A percentile compares a stretch with the other conserved stretches of the same genome.
Conservation (phyloP, 2,329 filamentous ascomycete genomes). For the Cordyceps cateniannulata region DNA sequence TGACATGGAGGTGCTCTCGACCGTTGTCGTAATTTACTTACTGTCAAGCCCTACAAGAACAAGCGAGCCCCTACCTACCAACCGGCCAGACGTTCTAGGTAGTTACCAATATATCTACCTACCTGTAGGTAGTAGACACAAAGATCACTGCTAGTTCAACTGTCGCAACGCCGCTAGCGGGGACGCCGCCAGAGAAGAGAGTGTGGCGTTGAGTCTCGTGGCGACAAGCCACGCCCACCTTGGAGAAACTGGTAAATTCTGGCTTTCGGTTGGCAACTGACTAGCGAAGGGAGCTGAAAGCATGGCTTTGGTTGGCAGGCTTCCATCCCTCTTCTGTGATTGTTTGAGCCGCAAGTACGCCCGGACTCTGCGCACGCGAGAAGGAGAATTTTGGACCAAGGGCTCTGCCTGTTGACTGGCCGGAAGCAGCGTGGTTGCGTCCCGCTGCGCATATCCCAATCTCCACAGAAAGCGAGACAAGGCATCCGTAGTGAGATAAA, state of each 20-base stretch:
- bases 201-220: neutral
- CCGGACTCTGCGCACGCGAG: neutral
- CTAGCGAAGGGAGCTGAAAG: neutral
- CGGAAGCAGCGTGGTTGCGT: conserved; percentile 1
- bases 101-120: no score
- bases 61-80: no score
- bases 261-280: neutral
- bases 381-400: neutral
- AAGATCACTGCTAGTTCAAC: no score
- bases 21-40: no score
- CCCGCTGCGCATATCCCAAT: neutral
- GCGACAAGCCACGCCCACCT: neutral
- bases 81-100: no score
- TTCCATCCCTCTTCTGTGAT: neutral
- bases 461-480: conserved; percentile 3
- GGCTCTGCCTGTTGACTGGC: neutral
- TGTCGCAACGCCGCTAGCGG: neutral
- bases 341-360: neutral
- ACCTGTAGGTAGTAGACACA: no score
- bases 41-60: no score
- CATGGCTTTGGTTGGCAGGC: neutral
- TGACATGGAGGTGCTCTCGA: no score
- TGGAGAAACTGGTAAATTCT: neutral
- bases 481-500: neutral
- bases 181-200: neutral